Conservation (phyloP, 306 rosid species). For the Albizia julibrissin region DNA sequence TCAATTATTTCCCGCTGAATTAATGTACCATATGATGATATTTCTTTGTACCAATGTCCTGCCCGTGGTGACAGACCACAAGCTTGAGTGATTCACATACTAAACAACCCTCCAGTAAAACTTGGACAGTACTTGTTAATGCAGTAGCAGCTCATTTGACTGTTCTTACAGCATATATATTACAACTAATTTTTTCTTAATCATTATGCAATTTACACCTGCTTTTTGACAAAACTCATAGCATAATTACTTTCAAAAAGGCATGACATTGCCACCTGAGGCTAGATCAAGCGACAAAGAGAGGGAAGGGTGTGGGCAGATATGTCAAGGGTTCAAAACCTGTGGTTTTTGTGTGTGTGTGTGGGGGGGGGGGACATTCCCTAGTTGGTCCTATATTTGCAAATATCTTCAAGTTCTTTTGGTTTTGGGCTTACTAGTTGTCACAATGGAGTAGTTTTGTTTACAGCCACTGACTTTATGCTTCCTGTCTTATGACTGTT, state of each 20-base stretch:
- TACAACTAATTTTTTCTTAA: not conserved
- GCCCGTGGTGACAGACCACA: not conserved
- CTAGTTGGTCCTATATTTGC: not conserved
- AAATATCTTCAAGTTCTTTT: not conserved
- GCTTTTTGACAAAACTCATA: not conserved
- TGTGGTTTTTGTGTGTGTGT: no score
- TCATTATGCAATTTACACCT: not conserved
- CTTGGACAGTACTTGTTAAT: not conserved
- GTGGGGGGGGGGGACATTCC: not conserved
- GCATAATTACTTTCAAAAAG: not conserved
- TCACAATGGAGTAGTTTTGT: constrained; percentile 8
- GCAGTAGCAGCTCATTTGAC: not conserved
- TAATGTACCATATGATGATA: constrained; percentile 6
- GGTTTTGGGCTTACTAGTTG: constrained; percentile 17
- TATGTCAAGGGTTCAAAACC: not conserved
- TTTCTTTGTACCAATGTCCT: constrained; percentile 7
- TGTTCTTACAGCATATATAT: not conserved
- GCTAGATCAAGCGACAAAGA: not conserved
- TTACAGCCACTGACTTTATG: constrained; percentile 7
- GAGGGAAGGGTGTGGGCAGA: not conserved
- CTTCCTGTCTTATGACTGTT: not conserved
- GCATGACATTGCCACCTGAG: not conserved
- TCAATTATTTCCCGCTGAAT: constrained; percentile 1
- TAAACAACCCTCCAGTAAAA: not conserved
- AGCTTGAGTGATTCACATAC: not conserved